Conservation (phyloP, 495 filamentous ascomycete species). For the Annulohypoxylon maeteangense region DNA sequence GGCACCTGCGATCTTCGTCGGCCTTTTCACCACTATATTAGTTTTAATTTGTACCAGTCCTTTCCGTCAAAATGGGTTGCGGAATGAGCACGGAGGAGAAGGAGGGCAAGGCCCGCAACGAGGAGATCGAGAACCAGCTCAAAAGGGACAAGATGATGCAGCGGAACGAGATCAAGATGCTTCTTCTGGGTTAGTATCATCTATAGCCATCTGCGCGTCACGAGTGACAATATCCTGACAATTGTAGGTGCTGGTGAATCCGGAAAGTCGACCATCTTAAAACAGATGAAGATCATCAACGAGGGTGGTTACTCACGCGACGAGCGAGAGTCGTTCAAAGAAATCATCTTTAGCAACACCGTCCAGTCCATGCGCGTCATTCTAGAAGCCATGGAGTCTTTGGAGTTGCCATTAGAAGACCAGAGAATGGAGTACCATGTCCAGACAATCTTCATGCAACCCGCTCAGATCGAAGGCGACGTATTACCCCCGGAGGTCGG, state of each 20-base stretch:
- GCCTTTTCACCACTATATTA: slow-evolving; percentile 31
- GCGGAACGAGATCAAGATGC: slow-evolving; percentile 99
- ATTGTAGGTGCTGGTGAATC: slow-evolving; percentile 94
- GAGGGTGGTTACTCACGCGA: slow-evolving; percentile 82
- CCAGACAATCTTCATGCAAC: slow-evolving; percentile 96
- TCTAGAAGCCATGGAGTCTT: slow-evolving; percentile 93
- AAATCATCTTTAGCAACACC: slow-evolving; percentile 98
- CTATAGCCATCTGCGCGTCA: slow-evolving; percentile 5
- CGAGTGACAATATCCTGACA: slow-evolving; percentile 34
- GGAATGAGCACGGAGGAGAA: slow-evolving; percentile 99
- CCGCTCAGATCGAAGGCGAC: slow-evolving; percentile 94
- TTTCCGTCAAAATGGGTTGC: slow-evolving; percentile 89
- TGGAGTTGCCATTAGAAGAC: slow-evolving; percentile 90
- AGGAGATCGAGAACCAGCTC: slow-evolving; percentile 98
- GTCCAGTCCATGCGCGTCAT: slow-evolving; percentile 97
- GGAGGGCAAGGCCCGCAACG: slow-evolving; percentile 99
- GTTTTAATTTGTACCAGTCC: slow-evolving; percentile 35
- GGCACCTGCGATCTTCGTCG: slow-evolving; percentile 18
- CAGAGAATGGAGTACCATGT: slow-evolving; percentile 90
- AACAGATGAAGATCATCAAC: slow-evolving; percentile 97
- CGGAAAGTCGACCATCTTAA: slow-evolving; percentile 98
- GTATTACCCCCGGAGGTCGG: slow-evolving; percentile 94
- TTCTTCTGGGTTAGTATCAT: slow-evolving; percentile 83
- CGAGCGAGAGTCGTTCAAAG: slow-evolving; percentile 87
- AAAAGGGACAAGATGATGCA: slow-evolving; percentile 96